phyloP scores from a whole-genome alignment of 2,329 filamentous ascomycete genomes.

The Orbilia oligospora region DNA sequence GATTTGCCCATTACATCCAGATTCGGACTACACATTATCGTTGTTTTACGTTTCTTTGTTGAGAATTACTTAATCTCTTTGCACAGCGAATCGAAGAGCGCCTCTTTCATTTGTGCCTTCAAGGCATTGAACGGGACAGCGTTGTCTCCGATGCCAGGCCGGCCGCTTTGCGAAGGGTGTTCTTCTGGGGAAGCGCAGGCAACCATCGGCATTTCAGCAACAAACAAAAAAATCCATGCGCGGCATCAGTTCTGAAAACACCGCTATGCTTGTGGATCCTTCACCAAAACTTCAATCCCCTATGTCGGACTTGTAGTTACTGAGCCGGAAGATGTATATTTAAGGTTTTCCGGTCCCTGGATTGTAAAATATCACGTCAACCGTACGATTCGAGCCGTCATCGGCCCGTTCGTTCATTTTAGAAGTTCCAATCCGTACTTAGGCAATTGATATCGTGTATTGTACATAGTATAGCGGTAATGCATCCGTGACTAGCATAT shows the following conservation, averaged over 20 bases:
- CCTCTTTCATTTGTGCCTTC: conserved; percentile 7
- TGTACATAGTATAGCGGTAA: background rate
- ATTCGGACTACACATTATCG: conserved; percentile 40
- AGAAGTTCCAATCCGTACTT: background rate
- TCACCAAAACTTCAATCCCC: conserved; percentile 38
- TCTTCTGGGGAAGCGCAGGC: conserved; percentile 32
- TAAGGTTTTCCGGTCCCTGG: conserved; percentile 30
- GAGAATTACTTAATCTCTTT: conserved; percentile 47
- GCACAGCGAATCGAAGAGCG: background rate
- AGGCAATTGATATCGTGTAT: conserved; percentile 7
- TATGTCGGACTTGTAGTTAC: conserved; percentile 21
- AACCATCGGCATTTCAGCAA: conserved; percentile 48
- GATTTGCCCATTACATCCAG: conserved; percentile 40
- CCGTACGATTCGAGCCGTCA: conserved; percentile 30
- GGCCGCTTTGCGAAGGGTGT: conserved; percentile 59
- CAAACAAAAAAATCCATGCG: conserved; percentile 16
- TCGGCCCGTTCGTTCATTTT: conserved; percentile 23
- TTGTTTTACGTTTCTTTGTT: conserved; percentile 40
- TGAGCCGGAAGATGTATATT: conserved; percentile 16
- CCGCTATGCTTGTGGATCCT: conserved; percentile 50
- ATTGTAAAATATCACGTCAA: conserved; percentile 38
- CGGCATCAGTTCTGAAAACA: conserved; percentile 17
- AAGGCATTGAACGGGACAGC: conserved; percentile 13
- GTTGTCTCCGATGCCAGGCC: conserved; percentile 52
- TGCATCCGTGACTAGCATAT: conserved; percentile 17